Evolutionary conservation across 1,284 basidiomycete genomes (phyloP).

Genomic region (Vanrija pseudolonga): DNA sequence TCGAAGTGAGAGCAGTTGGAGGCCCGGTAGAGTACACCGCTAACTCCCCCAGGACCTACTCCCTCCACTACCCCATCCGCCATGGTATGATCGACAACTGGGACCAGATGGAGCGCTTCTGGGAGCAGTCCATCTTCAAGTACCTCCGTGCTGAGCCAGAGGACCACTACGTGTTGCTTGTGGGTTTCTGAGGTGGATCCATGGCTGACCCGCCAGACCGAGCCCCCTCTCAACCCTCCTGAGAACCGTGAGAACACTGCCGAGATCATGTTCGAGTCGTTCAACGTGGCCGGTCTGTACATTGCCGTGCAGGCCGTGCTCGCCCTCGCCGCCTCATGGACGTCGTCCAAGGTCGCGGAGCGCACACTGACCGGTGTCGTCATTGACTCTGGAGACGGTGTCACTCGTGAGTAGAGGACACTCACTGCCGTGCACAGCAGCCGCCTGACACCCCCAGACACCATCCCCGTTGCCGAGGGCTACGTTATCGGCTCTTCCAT

Average conservation of each 20-base stretch:
- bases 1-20: conserved; percentile 57
- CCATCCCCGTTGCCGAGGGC: conserved; percentile 68
- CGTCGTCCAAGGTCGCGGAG: conserved; percentile 85
- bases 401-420: conserved; percentile 64
- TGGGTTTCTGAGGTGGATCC: conserved; percentile 52
- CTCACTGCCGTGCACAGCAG: too few species aligned
- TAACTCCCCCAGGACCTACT: conserved; percentile 65
- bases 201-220: conserved; percentile 62
- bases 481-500: conserved; percentile 99
- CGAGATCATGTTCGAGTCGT: conserved; percentile 99
- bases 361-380: conserved; percentile 95
- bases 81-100: conserved; percentile 99
- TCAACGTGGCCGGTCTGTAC: conserved; percentile 87
- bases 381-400: conserved; percentile 98
- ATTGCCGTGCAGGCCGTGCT: conserved; percentile 99
- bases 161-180: conserved; percentile 96
- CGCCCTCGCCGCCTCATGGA: conserved; percentile 98
- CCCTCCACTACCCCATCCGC: conserved; percentile 92
- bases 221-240: conserved; percentile 95
- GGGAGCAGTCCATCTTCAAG: conserved; percentile 99
- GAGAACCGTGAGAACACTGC: conserved; percentile 99
- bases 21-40: not conserved
- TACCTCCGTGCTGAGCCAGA: conserved; percentile 98
- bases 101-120: conserved; percentile 99
- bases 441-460: conserved; percentile 35